Conservation (phyloP, 2,329 filamentous ascomycete species). For the Alternaria sp. region DNA sequence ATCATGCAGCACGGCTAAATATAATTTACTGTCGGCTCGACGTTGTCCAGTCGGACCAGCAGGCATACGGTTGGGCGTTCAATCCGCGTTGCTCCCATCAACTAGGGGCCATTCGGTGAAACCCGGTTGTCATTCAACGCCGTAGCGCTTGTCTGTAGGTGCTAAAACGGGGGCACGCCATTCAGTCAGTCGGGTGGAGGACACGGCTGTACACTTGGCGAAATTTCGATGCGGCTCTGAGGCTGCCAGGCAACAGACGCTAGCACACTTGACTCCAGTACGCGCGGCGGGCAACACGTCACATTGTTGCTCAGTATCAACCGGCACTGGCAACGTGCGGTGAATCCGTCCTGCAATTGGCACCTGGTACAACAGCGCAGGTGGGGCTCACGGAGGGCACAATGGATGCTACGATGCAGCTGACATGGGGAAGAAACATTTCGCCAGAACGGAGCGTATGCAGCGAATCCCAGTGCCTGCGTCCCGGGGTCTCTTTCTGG, state of each 20-base stretch:
- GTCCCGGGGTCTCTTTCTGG: background rate
- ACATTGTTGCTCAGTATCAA: background rate
- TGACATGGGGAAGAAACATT: too few species aligned
- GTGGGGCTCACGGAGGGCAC: background rate
- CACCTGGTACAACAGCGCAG: background rate
- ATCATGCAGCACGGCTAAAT: background rate
- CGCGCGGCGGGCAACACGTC: too few species aligned
- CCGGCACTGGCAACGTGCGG: background rate
- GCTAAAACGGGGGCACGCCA: background rate
- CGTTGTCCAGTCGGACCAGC: background rate
- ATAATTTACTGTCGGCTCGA: background rate
- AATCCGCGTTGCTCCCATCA: background rate
- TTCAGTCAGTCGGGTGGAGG: background rate
- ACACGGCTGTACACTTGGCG: background rate
- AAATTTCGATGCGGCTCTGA: background rate
- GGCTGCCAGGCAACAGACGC: background rate
- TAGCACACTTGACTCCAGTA: background rate
- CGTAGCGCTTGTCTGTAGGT: rapidly evolving
- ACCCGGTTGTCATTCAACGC: too few species aligned
- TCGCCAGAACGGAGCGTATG: too few species aligned
- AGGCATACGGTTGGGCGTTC: background rate
- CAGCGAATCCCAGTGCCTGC: background rate
- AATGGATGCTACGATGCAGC: background rate
- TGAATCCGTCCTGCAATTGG: background rate
- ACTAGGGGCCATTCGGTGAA: background rate